Evolutionary conservation across 495 filamentous ascomycete genomes (phyloP).

Genomic region (Penicillium angulare): DNA sequence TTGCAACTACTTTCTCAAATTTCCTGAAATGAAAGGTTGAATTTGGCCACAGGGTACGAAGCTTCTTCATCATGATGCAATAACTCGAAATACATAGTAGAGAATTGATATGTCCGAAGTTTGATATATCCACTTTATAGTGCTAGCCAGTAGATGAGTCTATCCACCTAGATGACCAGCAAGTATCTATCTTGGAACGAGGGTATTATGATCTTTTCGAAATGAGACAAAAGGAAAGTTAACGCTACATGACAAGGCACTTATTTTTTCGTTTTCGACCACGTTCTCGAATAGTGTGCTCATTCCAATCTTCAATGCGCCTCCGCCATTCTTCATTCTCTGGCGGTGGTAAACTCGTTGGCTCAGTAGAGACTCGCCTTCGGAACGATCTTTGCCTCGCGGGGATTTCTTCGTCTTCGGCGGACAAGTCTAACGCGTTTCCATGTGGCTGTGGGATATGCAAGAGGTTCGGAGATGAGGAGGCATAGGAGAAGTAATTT

Average conservation of each 20-base stretch:
- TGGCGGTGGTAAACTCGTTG: conserved; percentile 30
- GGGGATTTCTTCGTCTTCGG: conserved; percentile 22
- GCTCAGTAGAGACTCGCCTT: conserved; percentile 40
- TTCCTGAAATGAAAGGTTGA: too few relatives aligned
- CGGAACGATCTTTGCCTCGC: conserved; percentile 22
- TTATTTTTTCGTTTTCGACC: conserved; percentile 33
- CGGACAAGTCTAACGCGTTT: conserved; percentile 15
- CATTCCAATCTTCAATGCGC: conserved; percentile 46
- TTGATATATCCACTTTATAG: neutral
- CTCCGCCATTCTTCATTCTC: conserved; percentile 41
- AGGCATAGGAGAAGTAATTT: conserved; percentile 32
- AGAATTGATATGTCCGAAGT: neutral
- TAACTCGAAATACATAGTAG: neutral
- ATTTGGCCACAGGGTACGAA: too few relatives aligned
- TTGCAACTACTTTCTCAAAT: too few relatives aligned
- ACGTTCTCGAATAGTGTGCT: conserved; percentile 40
- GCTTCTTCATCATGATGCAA: too few relatives aligned
- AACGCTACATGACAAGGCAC: conserved; percentile 39
- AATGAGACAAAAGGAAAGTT: neutral
- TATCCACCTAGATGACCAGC: neutral
- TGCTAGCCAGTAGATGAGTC: neutral
- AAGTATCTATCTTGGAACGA: neutral
- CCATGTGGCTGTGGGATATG: conserved; percentile 23
- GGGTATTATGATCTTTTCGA: neutral
- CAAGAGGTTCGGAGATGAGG: conserved; percentile 42